Percentiles rank a stretch among this genome's conserved stretches.
phyloP scores from a whole-genome alignment of 257 asterid species.

The Nicotiana paniculata region DNA sequence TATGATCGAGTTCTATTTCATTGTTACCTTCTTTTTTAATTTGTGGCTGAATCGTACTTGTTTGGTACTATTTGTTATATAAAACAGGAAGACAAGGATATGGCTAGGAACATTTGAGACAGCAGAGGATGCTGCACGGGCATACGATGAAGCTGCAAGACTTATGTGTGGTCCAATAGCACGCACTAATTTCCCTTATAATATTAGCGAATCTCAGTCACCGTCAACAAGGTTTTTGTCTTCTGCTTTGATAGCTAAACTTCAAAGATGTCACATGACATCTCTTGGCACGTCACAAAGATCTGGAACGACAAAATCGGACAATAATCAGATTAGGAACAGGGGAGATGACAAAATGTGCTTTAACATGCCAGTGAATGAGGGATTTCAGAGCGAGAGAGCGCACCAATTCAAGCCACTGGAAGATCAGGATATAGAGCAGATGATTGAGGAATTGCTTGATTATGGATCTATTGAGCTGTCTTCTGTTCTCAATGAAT shows the following conservation, averaged over 20 bases:
- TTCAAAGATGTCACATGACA: constrained; percentile 58
- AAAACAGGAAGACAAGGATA: constrained; percentile 55
- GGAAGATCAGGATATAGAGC: constrained; percentile 61
- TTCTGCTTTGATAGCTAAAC: constrained; percentile 47
- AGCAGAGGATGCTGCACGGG: constrained; percentile 76
- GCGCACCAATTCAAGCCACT: constrained; percentile 31
- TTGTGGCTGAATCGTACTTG: not conserved
- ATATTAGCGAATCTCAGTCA: constrained; percentile 25
- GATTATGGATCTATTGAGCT: constrained; percentile 57
- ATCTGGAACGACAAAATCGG: not conserved
- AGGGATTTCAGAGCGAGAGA: not conserved
- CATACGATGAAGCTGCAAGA: constrained; percentile 77
- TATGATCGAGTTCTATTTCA: not conserved
- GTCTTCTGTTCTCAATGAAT: constrained; percentile 24
- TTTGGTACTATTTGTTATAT: not conserved
- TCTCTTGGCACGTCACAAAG: constrained; percentile 41
- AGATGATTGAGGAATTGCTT: constrained; percentile 67
- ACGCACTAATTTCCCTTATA: constrained; percentile 49
- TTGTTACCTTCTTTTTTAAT: too few relatives aligned
- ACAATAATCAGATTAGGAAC: not conserved
- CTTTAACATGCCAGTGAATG: not conserved
- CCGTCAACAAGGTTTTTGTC: constrained; percentile 36
- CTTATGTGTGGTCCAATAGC: constrained; percentile 66
- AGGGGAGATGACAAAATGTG: constrained; percentile 1
- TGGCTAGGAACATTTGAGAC: constrained; percentile 83